These are phyloP conservation scores for Begonia fuchsioides DNA, from an alignment of 306 rosid genomes.

Conservation along the genomic window DNA sequence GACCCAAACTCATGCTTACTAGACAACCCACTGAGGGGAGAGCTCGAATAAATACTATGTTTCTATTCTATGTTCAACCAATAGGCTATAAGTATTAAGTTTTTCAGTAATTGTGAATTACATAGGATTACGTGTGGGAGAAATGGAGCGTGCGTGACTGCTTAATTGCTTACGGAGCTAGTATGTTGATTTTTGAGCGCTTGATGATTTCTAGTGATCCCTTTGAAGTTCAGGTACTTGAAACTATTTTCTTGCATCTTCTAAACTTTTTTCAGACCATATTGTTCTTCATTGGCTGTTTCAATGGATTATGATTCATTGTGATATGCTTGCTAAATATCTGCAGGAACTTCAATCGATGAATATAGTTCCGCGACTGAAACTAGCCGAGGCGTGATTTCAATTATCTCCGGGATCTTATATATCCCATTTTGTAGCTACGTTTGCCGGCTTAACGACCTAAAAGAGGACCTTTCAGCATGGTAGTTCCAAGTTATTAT, in stretches of 20 bases:
- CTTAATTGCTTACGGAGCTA: conserved; percentile 92
- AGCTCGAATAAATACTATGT: conserved; percentile 30
- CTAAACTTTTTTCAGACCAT: too few relatives aligned
- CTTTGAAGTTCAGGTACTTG: conserved; percentile 70
- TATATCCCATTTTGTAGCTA: too few relatives aligned
- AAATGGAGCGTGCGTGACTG: conserved; percentile 99
- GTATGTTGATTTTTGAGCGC: conserved; percentile 81
- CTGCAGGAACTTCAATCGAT: conserved; percentile 88
- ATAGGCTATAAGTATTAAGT: not conserved
- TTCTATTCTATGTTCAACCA: not conserved
- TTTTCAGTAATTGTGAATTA: conserved; percentile 7
- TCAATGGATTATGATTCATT: too few relatives aligned
- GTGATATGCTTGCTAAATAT: not conserved
- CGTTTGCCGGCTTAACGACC: too few relatives aligned
- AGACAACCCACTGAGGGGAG: conserved; percentile 96
- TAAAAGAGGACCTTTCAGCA: too few relatives aligned
- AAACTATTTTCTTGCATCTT: too few relatives aligned
- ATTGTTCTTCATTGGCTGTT: too few relatives aligned
- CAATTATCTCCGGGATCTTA: not conserved
- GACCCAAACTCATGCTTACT: conserved; percentile 58
- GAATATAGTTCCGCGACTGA: conserved; percentile 80
- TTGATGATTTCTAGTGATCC: conserved; percentile 86
- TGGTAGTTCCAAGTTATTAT: too few relatives aligned
- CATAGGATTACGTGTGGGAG: conserved; percentile 85
- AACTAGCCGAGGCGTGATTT: conserved; percentile 41